A percentile compares a stretch with the other conserved stretches of the same genome.
Conservation (phyloP, 108 stramenopile genomes). For the Fragilaria radians region DNA sequence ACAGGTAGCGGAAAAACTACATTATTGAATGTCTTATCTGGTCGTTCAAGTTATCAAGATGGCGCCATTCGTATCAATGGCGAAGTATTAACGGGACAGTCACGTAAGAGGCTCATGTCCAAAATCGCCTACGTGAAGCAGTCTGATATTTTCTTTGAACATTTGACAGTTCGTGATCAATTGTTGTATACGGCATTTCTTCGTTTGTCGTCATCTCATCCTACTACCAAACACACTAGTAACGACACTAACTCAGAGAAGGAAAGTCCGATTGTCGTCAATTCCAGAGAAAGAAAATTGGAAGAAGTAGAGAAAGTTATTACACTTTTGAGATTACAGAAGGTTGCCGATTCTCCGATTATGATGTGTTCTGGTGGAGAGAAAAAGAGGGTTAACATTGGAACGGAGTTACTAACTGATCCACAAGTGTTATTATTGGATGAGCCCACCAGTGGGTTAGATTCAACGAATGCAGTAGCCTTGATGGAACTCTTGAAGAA, state of each 20-base stretch:
- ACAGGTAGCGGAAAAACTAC: slow-evolving; percentile 45
- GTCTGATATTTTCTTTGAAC: slow-evolving; percentile 60
- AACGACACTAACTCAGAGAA: too few relatives aligned
- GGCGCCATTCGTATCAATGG: slow-evolving; percentile 57
- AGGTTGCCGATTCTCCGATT: slow-evolving; percentile 60
- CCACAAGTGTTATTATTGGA: slow-evolving; percentile 64
- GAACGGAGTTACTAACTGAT: slow-evolving; percentile 63
- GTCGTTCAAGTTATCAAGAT: slow-evolving; percentile 37
- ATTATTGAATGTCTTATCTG: slow-evolving; percentile 52
- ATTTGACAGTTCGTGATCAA: slow-evolving; percentile 72
- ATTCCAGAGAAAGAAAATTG: slow-evolving; percentile 25
- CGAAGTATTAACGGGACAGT: slow-evolving; percentile 16
- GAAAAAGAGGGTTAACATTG: slow-evolving; percentile 78
- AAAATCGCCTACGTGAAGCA: slow-evolving; percentile 78
- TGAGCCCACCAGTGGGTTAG: slow-evolving; percentile 81
- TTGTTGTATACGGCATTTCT: slow-evolving; percentile 63
- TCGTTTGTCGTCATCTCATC: slow-evolving; percentile 33
- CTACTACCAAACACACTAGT: not conserved
- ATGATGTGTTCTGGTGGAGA: slow-evolving; percentile 68
- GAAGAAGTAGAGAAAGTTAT: slow-evolving; percentile 53
- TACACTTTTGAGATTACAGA: slow-evolving; percentile 35
- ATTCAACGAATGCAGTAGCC: slow-evolving; percentile 57
- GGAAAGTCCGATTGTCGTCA: too few relatives aligned
- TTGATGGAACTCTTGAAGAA: slow-evolving; percentile 42
- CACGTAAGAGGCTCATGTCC: slow-evolving; percentile 46